These are phyloP conservation scores for Beauveria sp. DNA, from an alignment of 2,329 filamentous ascomycete genomes.

Conservation along the genomic window DNA sequence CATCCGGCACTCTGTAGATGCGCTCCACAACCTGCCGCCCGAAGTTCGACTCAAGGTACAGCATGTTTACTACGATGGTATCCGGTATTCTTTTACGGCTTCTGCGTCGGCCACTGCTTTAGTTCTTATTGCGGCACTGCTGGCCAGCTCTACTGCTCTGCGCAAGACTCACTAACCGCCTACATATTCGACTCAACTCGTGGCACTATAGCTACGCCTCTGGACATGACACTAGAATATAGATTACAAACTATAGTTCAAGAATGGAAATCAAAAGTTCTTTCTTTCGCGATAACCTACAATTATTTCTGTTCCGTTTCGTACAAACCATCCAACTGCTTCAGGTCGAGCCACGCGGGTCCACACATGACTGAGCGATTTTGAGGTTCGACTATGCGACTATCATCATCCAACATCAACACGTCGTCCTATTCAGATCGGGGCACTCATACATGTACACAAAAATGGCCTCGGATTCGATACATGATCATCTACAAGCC, in stretches of 20 bases:
- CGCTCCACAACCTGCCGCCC: slow-evolving; percentile 44
- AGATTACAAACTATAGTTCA: background rate
- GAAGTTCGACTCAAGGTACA: slow-evolving; percentile 50
- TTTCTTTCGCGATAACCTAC: background rate
- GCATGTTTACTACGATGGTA: slow-evolving; percentile 52
- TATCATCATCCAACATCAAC: background rate
- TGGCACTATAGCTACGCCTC: background rate
- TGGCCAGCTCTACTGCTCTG: slow-evolving; percentile 23
- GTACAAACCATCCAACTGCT: background rate
- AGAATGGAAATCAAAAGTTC: background rate
- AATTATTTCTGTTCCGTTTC: background rate
- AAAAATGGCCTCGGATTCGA: background rate
- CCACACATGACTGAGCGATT: slow-evolving; percentile 7
- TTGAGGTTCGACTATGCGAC: background rate
- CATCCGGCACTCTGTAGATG: slow-evolving; percentile 53
- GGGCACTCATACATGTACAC: background rate
- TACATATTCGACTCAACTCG: background rate
- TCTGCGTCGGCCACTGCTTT: slow-evolving; percentile 45
- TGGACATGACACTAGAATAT: background rate
- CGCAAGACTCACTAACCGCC: slow-evolving; percentile 23
- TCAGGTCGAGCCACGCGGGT: background rate
- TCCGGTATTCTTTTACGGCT: slow-evolving; percentile 47
- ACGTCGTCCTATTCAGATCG: background rate
- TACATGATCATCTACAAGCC: slow-evolving; percentile 15
- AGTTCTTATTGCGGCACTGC: slow-evolving; percentile 28